These are phyloP conservation scores for Plantago coronopus DNA, from an alignment of 305 asterid species.

Conservation along the genomic window DNA sequence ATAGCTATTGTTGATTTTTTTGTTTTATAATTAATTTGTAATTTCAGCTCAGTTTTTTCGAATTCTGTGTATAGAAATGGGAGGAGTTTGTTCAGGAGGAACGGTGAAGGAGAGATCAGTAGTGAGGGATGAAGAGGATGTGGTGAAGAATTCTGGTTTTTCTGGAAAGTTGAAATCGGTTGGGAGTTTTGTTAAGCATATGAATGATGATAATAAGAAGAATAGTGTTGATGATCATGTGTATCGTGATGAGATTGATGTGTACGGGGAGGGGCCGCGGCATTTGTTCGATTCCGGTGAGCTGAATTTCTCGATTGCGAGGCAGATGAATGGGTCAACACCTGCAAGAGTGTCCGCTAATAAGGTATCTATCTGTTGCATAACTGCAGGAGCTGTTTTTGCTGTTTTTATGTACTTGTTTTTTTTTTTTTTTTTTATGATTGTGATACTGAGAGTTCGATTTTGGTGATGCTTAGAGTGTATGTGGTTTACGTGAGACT, in stretches of 20 bases:
- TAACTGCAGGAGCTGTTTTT: neutral
- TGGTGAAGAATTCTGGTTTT: conserved; percentile 51
- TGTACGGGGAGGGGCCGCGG: conserved; percentile 34
- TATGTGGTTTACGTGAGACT: too few relatives aligned
- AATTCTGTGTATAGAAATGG: conserved; percentile 38
- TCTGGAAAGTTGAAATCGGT: conserved; percentile 66
- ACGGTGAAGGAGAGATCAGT: conserved; percentile 35
- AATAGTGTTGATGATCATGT: conserved; percentile 34
- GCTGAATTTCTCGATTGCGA: conserved; percentile 39
- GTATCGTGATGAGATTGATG: conserved; percentile 39
- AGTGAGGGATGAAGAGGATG: conserved; percentile 41
- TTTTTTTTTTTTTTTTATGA: neutral
- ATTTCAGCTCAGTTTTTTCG: neutral
- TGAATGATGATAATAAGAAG: neutral
- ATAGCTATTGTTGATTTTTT: conserved; percentile 1
- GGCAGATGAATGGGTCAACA: conserved; percentile 45
- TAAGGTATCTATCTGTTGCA: conserved; percentile 46
- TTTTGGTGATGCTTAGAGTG: neutral
- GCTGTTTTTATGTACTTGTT: neutral
- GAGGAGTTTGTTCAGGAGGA: conserved; percentile 83
- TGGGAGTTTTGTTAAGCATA: conserved; percentile 45
- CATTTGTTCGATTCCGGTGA: conserved; percentile 54
- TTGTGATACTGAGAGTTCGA: neutral
- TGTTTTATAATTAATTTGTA: too few relatives aligned
- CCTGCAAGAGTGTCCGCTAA: conserved; percentile 38